Base-by-base conservation (phyloP, 164 flowering plant species). In the Liriodendron chinense region DNA sequence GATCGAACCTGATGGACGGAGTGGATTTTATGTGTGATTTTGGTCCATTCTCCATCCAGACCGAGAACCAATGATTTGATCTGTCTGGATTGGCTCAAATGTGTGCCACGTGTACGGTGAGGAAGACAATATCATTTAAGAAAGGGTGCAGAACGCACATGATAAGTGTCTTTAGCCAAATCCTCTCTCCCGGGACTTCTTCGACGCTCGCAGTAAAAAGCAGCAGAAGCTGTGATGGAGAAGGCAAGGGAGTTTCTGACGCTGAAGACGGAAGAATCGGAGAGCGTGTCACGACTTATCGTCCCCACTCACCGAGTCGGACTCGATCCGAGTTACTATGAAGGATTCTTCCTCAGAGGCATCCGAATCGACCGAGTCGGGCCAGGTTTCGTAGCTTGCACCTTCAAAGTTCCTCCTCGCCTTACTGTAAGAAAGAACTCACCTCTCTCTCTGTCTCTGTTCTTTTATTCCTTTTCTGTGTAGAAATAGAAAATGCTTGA, bases 391-490 rank as follows among this genome's bases (percentile, higher is more conserved):
- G 74, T 94, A 75, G 53, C 80, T 71, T 89, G 90, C 81, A 74
- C 91, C 73, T 88, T 90, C 92, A 87, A 72, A 69, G 94, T 90
- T 59, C 97, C 96, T 67, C 85, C 91, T 79, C 93, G 95, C 68
- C 93, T 92, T 83, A 79, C 86, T 56, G 96, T 94, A 84, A 83
- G 89, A n/a, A 25, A 12, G 12, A 43, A 3, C 22, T 18, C 18
- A 14, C 57, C 3, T 23, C 23, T 49, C 57, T 69, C 21, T 47
- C 61, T 10, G 49, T 2, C 49, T 64, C 69, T 47, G 23, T 72
- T 72, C 66, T 72, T 22, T 16, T 47, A 2, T 21, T 6, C 48
- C 18, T 9, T 9, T 47, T 43, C 1, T 21, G 2, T 5, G 7
- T 9, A 22, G 22, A 22, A 24, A 66, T 13, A 12, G 69, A 26